Evolutionary conservation across 495 filamentous ascomycete genomes (phyloP).

Genomic region (Rostrohypoxylon terebratum): DNA sequence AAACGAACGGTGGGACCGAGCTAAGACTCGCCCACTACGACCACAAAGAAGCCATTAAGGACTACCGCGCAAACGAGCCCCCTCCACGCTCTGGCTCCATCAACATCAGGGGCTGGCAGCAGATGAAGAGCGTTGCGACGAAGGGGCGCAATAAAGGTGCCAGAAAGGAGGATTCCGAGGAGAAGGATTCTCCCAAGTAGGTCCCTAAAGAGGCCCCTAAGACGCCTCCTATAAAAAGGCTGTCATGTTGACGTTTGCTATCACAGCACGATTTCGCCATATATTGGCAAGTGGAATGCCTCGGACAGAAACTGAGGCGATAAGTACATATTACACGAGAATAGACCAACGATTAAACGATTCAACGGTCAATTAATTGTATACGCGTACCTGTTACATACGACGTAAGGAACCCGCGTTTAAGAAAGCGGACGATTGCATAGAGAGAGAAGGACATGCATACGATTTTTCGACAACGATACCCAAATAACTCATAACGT

Average conservation of each 20-base stretch:
- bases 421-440: background rate
- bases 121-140: slow-evolving; percentile 57
- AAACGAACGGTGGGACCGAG: slow-evolving; percentile 54
- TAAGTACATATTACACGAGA: background rate
- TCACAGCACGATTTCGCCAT: slow-evolving; percentile 46
- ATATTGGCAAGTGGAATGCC: slow-evolving; percentile 46
- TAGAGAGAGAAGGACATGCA: background rate
- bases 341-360: background rate
- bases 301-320: slow-evolving; percentile 36
- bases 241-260: slow-evolving; percentile 36
- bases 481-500: background rate
- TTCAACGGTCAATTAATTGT: background rate
- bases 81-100: slow-evolving; percentile 60
- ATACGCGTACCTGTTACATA: background rate
- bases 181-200: slow-evolving; percentile 51
- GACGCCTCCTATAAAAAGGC: slow-evolving; percentile 14
- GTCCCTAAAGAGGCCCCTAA: slow-evolving; percentile 37
- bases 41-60: slow-evolving; percentile 61
- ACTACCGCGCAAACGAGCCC: slow-evolving; percentile 58
- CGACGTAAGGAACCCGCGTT: slow-evolving; percentile 12
- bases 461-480: slow-evolving; percentile 1
- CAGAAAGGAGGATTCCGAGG: slow-evolving; percentile 49
- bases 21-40: slow-evolving; percentile 62
- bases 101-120: slow-evolving; percentile 63
- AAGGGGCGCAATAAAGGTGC: slow-evolving; percentile 41